phyloP scores from a whole-genome alignment of 306 rosid genomes.

The Lagenaria siceraria region DNA sequence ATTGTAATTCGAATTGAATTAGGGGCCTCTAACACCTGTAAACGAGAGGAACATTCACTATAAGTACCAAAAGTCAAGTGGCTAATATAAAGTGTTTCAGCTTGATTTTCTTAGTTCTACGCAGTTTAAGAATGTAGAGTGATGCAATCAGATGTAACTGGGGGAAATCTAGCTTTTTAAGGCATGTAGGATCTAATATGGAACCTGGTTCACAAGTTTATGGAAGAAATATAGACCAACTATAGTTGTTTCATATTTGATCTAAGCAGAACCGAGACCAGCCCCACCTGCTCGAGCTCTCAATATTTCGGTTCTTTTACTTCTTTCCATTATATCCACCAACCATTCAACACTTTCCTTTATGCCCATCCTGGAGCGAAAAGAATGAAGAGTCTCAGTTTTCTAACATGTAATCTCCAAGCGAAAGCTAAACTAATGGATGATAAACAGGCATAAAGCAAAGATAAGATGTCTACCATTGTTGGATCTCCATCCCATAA shows the following conservation, averaged over 20 bases:
- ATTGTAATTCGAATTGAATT: not conserved
- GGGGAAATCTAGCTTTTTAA: not conserved
- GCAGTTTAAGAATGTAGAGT: not conserved
- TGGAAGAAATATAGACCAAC: conserved; percentile 10
- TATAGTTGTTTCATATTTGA: conserved; percentile 4
- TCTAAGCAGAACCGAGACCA: conserved; percentile 44
- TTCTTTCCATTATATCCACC: conserved; percentile 92
- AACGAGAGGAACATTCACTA: not conserved
- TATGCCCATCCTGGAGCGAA: conserved; percentile 66
- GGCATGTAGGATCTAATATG: conserved; percentile 7
- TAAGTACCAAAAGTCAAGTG: not conserved
- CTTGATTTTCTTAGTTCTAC: not conserved
- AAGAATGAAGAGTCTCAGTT: not conserved
- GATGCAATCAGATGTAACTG: not conserved
- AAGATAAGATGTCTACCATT: not conserved
- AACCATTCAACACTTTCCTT: conserved; percentile 86
- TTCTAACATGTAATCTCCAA: not conserved
- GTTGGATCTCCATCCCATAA: not conserved
- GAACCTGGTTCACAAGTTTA: no score
- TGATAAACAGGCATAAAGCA: not conserved
- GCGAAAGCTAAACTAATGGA: not conserved
- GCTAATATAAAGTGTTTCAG: not conserved
- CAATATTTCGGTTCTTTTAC: conserved; percentile 93
- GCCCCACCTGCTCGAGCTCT: conserved; percentile 60
- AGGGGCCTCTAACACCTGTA: conserved; percentile 5